A percentile compares a stretch with the other conserved stretches of the same genome.
Conservation (phyloP, 148 eudicot genomes). For the Diospyros lotus region DNA sequence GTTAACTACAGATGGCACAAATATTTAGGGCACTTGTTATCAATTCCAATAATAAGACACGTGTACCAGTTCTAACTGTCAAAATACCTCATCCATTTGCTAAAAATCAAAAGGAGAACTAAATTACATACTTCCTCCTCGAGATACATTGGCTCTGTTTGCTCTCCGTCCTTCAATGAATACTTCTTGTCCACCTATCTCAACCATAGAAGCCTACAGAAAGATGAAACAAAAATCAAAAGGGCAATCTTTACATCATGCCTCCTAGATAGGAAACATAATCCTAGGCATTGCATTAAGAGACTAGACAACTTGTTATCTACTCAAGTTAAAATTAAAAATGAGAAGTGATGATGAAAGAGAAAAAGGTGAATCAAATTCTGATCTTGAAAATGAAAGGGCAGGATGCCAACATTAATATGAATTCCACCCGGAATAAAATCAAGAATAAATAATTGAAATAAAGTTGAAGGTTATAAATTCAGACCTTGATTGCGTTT, state of each 20-base stretch:
- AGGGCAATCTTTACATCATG: background rate
- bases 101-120: background rate
- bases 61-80: background rate
- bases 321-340: background rate
- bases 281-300: background rate
- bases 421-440: background rate
- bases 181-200: constrained; percentile 22
- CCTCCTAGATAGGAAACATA: background rate
- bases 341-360: background rate
- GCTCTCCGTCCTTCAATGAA: constrained; percentile 24
- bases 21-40: too few species aligned
- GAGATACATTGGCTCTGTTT: constrained; percentile 11
- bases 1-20: too few species aligned
- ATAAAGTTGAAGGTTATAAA: background rate
- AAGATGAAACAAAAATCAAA: background rate
- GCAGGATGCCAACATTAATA: background rate
- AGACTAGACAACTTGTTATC: background rate
- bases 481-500: constrained; percentile 80
- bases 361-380: background rate
- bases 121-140: constrained; percentile 25
- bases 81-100: background rate
- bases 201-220: constrained; percentile 17
- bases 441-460: background rate
- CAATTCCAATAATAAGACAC: background rate
- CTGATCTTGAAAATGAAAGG: background rate